These are phyloP conservation scores for Blastobotrys mokoenaii DNA, from an alignment of 805 yeast genomes.

Conservation along the genomic window DNA sequence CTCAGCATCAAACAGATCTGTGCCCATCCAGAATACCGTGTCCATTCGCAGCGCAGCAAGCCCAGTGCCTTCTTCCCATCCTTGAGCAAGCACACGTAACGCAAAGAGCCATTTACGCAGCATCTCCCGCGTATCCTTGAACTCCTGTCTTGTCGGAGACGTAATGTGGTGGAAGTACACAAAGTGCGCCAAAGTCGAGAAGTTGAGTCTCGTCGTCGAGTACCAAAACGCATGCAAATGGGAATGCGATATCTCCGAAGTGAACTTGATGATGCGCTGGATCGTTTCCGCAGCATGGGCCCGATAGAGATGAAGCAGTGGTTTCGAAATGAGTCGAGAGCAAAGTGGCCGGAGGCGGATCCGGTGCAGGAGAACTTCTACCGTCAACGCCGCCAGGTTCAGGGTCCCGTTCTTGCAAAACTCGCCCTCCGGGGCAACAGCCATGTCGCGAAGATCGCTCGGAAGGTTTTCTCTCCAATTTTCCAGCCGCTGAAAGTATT, in stretches of 20 bases:
- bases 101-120: slow-evolving; percentile 28
- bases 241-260: slow-evolving; percentile 27
- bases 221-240: slow-evolving; percentile 31
- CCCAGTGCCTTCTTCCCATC: slow-evolving; percentile 32
- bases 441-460: slow-evolving; percentile 22
- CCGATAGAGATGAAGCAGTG: slow-evolving; percentile 17
- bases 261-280: slow-evolving; percentile 23
- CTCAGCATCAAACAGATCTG: slow-evolving; percentile 10
- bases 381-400: slow-evolving; percentile 23
- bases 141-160: slow-evolving; percentile 21
- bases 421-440: slow-evolving; percentile 16
- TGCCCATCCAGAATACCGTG: slow-evolving; percentile 26
- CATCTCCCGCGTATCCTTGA: slow-evolving; percentile 19
- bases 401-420: slow-evolving; percentile 27
- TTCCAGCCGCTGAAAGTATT: slow-evolving; percentile 15
- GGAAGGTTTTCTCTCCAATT: slow-evolving; percentile 23
- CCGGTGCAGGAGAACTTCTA: slow-evolving; percentile 25
- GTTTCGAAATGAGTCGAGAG: slow-evolving; percentile 9
- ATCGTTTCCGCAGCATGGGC: slow-evolving; percentile 23
- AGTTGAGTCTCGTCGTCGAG: slow-evolving; percentile 23
- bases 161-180: slow-evolving; percentile 28
- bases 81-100: slow-evolving; percentile 24
- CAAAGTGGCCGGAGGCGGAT: slow-evolving; percentile 20
- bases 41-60: slow-evolving; percentile 27
- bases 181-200: slow-evolving; percentile 28